Evolutionary conservation across 148 eudicot genomes (phyloP).

Genomic region (Linanthus parryae): DNA sequence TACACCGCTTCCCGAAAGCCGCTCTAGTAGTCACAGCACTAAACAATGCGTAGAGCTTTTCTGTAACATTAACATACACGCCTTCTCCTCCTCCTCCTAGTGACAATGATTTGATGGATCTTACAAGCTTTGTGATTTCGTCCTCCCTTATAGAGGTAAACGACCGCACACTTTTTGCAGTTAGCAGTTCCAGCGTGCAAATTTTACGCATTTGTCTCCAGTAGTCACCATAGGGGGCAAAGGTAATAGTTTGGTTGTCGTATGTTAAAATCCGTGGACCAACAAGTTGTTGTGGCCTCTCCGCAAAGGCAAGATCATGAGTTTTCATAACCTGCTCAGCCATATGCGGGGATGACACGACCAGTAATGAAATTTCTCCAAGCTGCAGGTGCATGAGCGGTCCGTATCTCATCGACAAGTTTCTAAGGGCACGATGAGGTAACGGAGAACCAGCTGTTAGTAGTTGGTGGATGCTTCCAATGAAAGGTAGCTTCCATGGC

Average conservation of each 20-base stretch:
- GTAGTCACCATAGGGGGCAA: conserved; percentile 1
- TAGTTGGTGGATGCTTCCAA: conserved; percentile 5
- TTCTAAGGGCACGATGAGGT: conserved; percentile 1
- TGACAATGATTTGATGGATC: too few relatives aligned
- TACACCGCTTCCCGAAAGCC: too few relatives aligned
- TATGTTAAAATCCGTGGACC: not conserved
- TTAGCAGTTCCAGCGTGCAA: not conserved
- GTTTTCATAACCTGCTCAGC: conserved; percentile 4
- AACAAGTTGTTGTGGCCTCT: not conserved
- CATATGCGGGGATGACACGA: not conserved
- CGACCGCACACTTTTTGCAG: not conserved
- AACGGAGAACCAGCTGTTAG: not conserved
- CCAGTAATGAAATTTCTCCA: not conserved
- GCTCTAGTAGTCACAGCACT: too few relatives aligned
- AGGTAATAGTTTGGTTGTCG: not conserved
- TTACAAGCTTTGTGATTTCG: not conserved
- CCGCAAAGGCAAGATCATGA: conserved; percentile 1
- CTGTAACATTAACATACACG: too few relatives aligned
- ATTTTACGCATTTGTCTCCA: conserved; percentile 3
- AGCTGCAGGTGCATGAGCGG: conserved; percentile 2
- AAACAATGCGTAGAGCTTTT: too few relatives aligned
- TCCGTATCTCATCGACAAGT: not conserved
- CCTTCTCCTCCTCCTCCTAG: too few relatives aligned
- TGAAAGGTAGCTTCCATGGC: conserved; percentile 5
- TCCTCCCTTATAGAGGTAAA: not conserved